phyloP scores from a whole-genome alignment of 345 rosid species.

The Corchorus capsularis region DNA sequence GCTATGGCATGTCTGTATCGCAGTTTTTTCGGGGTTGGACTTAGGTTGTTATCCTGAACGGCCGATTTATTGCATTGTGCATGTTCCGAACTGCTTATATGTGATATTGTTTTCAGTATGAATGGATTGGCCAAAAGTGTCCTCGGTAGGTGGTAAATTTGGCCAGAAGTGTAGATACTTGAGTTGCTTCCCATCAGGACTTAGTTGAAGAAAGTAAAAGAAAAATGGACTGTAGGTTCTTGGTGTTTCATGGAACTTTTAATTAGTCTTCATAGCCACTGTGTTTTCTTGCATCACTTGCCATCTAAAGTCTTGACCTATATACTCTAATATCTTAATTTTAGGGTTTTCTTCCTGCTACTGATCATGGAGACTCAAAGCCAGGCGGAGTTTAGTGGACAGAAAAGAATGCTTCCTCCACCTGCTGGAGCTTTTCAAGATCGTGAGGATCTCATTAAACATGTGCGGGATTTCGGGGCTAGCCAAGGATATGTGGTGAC shows the following conservation, averaged over 20 bases:
- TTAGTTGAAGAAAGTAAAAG: background rate
- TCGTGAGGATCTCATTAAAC: constrained; percentile 44
- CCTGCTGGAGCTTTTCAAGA: constrained; percentile 38
- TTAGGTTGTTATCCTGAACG: background rate
- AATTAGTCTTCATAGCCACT: background rate
- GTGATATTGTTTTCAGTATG: background rate
- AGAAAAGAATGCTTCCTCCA: constrained; percentile 46
- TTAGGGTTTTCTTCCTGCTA: constrained; percentile 14
- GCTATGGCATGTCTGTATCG: background rate
- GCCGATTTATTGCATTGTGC: background rate
- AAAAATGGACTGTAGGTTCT: background rate
- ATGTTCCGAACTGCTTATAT: background rate
- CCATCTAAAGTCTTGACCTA: constrained; percentile 3
- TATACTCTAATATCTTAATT: background rate
- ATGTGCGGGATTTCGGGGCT: constrained; percentile 47
- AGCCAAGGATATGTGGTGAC: constrained; percentile 52
- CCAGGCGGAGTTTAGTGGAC: constrained; percentile 26
- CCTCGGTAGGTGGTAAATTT: background rate
- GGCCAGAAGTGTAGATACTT: background rate
- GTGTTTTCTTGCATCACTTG: background rate
- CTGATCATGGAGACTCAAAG: constrained; percentile 24
- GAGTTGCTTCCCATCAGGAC: background rate
- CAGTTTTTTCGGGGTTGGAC: background rate
- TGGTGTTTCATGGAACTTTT: background rate
- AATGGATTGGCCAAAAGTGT: background rate